Evolutionary conservation across 805 yeast genomes (phyloP).

Genomic region (Schizosaccharomyces japonicus): DNA sequence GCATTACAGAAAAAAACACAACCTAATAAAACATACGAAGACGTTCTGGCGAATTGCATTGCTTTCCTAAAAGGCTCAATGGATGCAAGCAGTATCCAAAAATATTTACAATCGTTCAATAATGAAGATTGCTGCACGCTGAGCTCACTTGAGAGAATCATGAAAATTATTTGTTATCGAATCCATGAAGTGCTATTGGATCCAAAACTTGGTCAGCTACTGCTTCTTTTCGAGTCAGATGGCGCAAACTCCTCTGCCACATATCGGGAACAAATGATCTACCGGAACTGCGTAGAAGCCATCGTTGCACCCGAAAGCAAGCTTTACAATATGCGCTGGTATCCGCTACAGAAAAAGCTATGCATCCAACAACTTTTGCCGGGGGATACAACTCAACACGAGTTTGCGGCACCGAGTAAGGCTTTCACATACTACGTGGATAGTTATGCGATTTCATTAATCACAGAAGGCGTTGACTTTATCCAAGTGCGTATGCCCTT

Average conservation of each 20-base stretch:
- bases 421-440: slow-evolving; percentile 85
- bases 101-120: slow-evolving; percentile 80
- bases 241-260: slow-evolving; percentile 39
- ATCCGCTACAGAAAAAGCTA: slow-evolving; percentile 28
- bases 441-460: slow-evolving; percentile 78
- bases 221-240: slow-evolving; percentile 63
- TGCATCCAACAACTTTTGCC: slow-evolving; percentile 63
- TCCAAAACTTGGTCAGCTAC: slow-evolving; percentile 52
- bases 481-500: slow-evolving; percentile 60
- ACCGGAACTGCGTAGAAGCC: slow-evolving; percentile 71
- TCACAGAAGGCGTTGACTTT: slow-evolving; percentile 84
- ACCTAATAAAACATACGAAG: slow-evolving; percentile 25
- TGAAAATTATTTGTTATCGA: slow-evolving; percentile 63
- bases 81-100: slow-evolving; percentile 88
- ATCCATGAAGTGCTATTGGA: slow-evolving; percentile 68
- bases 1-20: slow-evolving; percentile 40
- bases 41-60: slow-evolving; percentile 48
- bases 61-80: slow-evolving; percentile 66
- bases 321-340: slow-evolving; percentile 64
- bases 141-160: slow-evolving; percentile 79
- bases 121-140: slow-evolving; percentile 79
- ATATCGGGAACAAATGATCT: slow-evolving; percentile 68
- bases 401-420: slow-evolving; percentile 44
- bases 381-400: slow-evolving; percentile 69
- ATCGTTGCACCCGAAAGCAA: slow-evolving; percentile 66